Evolutionary conservation across 1,139 yeast species (phyloP).

Genomic region (Kodamaea fungicola): DNA sequence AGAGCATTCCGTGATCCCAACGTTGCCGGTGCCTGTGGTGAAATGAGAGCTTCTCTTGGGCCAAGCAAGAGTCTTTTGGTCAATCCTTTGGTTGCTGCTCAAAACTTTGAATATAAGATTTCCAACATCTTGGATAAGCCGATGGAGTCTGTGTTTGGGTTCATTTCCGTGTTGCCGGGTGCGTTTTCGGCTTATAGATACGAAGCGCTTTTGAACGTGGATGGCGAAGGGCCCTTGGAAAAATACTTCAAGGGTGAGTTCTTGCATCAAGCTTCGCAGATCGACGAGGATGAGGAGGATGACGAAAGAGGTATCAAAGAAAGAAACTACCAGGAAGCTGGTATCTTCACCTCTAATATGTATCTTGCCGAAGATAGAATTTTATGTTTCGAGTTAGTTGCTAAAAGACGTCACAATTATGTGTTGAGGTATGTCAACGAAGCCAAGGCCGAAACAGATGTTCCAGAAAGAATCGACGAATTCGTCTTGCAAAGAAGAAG

Average conservation of each 20-base stretch:
- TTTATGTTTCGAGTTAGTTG: constrained; percentile 76
- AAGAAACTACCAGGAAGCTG: constrained; percentile 45
- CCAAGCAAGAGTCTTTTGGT: constrained; percentile 48
- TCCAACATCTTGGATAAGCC: constrained; percentile 83
- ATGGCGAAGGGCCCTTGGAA: constrained; percentile 70
- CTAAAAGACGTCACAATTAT: constrained; percentile 62
- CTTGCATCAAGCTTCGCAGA: constrained; percentile 48
- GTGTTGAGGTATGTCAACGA: constrained; percentile 67
- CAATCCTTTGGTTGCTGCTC: constrained; percentile 81
- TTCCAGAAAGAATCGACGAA: constrained; percentile 70
- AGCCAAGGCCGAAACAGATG: constrained; percentile 82
- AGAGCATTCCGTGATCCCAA: constrained; percentile 65
- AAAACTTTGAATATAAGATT: constrained; percentile 80
- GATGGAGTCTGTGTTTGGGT: constrained; percentile 78
- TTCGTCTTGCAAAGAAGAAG: constrained; percentile 76
- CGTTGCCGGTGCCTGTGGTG: constrained; percentile 91
- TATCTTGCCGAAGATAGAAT: constrained; percentile 84
- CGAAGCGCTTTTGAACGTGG: constrained; percentile 61
- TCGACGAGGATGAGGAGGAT: constrained; percentile 33
- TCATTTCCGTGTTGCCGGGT: constrained; percentile 79
- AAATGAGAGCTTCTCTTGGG: constrained; percentile 69
- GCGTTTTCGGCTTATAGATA: constrained; percentile 84
- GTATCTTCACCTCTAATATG: constrained; percentile 79
- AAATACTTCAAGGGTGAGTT: constrained; percentile 80
- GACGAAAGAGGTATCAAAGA: constrained; percentile 44